A percentile compares a stretch with the other conserved stretches of the same genome.
Conservation (phyloP, 805 yeast species). For the Clavispora phyllophila region DNA sequence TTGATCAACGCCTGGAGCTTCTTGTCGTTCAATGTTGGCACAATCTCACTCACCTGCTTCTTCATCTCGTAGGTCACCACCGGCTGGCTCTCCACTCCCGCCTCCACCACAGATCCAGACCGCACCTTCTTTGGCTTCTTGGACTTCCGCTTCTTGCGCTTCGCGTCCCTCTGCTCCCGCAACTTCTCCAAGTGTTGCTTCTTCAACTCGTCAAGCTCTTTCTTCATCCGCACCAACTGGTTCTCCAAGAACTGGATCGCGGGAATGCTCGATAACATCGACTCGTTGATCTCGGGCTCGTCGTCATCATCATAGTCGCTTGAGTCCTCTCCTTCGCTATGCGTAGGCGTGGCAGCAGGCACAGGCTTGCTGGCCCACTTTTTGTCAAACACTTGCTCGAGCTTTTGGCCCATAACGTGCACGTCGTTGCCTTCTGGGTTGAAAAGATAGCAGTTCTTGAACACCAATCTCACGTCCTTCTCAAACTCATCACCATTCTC, state of each 20-base stretch:
- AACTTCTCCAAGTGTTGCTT: slow-evolving; percentile 66
- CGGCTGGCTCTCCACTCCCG: slow-evolving; percentile 23
- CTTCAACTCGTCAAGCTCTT: slow-evolving; percentile 77
- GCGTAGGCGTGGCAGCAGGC: slow-evolving; percentile 63
- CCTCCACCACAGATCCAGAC: slow-evolving; percentile 22
- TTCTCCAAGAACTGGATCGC: slow-evolving; percentile 86
- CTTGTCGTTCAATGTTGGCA: slow-evolving; percentile 70
- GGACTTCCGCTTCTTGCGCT: slow-evolving; percentile 38
- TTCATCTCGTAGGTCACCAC: slow-evolving; percentile 92
- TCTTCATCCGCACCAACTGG: slow-evolving; percentile 80
- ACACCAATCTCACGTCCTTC: slow-evolving; percentile 74
- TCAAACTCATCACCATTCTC: slow-evolving; percentile 87
- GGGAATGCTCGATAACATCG: slow-evolving; percentile 65
- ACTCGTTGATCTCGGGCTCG: slow-evolving; percentile 53
- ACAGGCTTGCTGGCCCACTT: slow-evolving; percentile 73
- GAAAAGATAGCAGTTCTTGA: slow-evolving; percentile 83
- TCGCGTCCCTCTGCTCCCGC: slow-evolving; percentile 57
- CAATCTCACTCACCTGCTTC: slow-evolving; percentile 83
- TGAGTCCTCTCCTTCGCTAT: slow-evolving; percentile 38
- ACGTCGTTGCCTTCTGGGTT: slow-evolving; percentile 98
- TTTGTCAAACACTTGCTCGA: slow-evolving; percentile 80
- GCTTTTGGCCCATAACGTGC: slow-evolving; percentile 87
- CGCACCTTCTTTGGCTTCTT: slow-evolving; percentile 24
- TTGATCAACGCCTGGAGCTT: slow-evolving; percentile 78
- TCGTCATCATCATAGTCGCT: slow-evolving; percentile 49